Conservation (phyloP, 768 basidiomycete species). For the Erythrobasidium yunnanense region DNA sequence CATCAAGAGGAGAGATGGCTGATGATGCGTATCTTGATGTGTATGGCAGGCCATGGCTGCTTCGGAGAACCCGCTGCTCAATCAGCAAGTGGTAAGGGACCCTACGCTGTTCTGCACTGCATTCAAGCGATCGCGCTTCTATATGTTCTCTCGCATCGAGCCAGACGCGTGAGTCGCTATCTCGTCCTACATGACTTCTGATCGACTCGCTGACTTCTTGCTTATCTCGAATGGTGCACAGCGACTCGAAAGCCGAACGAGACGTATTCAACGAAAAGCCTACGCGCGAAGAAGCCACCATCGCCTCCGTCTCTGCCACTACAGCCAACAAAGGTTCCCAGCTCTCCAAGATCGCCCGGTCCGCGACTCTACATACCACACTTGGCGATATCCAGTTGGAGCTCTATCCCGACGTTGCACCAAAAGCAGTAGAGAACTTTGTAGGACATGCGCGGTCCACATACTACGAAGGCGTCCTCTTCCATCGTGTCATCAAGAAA, state of each 20-base stretch:
- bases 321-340: slow-evolving; percentile 46
- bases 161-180: slow-evolving; percentile 56
- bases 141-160: slow-evolving; percentile 79
- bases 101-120: slow-evolving; percentile 88
- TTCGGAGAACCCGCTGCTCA: slow-evolving; percentile 85
- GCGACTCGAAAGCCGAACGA: slow-evolving; percentile 79
- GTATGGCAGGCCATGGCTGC: slow-evolving; percentile 71
- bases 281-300: slow-evolving; percentile 85
- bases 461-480: slow-evolving; percentile 84
- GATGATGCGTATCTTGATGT: not conserved
- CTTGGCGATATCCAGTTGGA: slow-evolving; percentile 83
- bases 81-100: slow-evolving; percentile 70
- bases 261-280: slow-evolving; percentile 98
- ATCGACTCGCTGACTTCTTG: no score
- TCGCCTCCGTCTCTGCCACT: slow-evolving; percentile 52
- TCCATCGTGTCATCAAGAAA: slow-evolving; percentile 95
- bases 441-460: slow-evolving; percentile 78
- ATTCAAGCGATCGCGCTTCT: slow-evolving; percentile 84
- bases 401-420: slow-evolving; percentile 80
- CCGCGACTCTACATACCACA: slow-evolving; percentile 87
- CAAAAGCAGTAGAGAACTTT: slow-evolving; percentile 96
- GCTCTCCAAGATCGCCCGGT: slow-evolving; percentile 57
- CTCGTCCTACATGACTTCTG: no score
- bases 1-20: not conserved
- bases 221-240: no score